Evolutionary conservation across 2,329 filamentous ascomycete species (phyloP), one percentile per base, ranked within the genome.

Genomic region (Ceratocystis colombiana): DNA sequence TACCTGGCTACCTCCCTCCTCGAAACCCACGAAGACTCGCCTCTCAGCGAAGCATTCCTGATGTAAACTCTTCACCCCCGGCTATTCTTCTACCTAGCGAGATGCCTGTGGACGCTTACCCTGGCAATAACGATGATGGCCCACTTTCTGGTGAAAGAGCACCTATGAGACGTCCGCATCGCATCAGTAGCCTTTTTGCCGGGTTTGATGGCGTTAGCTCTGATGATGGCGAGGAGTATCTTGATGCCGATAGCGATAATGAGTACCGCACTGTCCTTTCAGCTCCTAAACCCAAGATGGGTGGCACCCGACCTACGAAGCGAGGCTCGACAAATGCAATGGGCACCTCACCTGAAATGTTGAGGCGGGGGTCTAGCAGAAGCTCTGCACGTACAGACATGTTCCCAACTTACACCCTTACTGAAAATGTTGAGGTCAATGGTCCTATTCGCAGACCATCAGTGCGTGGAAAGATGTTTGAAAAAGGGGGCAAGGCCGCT

Each of bases 171-270:
- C 82, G 87, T 17, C 88, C 89, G 0, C 86, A 88, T 72, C 82
- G 89, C 66, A 86, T 89, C 62, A 93, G 88, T 75, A 94, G 89
- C 72, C 78, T 95, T n/a, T 94, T 94, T 74, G 88, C 89, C 41
- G 89, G 89, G 0, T 94, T 95, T 70, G 89, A 93, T 61, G 84
- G 84, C 12, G 80, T 79, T 57, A 90, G 85, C 71, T 87, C 86
- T 6, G 86, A 86, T 57, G 86, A 89, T 66, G 78, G 73, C 2
- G 84, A 87, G 50, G 84, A 87, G 33, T 86, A 86, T 73, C 78
- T 75, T 37, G 84, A 86, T 68, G 77, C 74, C 3, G 84, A 88
- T 62, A 87, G 83, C 71, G 88, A 89, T 70, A 81, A 82, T 1
- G 87, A 90, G 70, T 88, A 82, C 73, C 79, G 82, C 67, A 88